These are phyloP conservation scores for Nephelium lappaceum DNA, from an alignment of 345 rosid species.

Conservation along the genomic window DNA sequence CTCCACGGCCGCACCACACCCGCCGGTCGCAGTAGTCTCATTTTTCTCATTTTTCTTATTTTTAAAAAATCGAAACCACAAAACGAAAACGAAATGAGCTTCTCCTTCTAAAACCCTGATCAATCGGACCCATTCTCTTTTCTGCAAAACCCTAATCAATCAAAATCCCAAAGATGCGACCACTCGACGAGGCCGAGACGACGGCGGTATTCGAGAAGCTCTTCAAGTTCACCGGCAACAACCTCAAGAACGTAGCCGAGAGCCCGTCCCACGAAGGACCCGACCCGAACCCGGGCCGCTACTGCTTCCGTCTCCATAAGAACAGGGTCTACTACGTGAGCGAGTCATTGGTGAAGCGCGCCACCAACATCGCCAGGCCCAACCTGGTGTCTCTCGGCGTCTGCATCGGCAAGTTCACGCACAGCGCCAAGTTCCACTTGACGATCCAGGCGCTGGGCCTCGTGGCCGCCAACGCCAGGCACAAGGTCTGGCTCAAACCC, in stretches of 20 bases:
- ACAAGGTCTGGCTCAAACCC: constrained; percentile 95
- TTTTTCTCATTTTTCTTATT: too few relatives aligned
- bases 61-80: not conserved
- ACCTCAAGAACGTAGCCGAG: constrained; percentile 87
- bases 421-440: constrained; percentile 73
- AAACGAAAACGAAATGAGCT: not conserved
- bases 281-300: constrained; percentile 65
- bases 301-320: constrained; percentile 91
- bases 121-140: not conserved
- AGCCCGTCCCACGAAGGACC: constrained; percentile 89
- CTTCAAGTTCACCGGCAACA: constrained; percentile 79
- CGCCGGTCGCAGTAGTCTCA: too few relatives aligned
- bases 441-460: constrained; percentile 63
- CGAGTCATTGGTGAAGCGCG: constrained; percentile 79
- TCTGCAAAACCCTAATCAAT: constrained; percentile 6
- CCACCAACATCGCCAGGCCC: constrained; percentile 69
- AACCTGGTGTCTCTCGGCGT: constrained; percentile 72
- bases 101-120: constrained; percentile 14
- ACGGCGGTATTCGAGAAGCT: constrained; percentile 85
- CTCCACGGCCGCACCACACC: too few relatives aligned
- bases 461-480: constrained; percentile 77
- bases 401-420: constrained; percentile 85
- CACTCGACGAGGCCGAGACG: constrained; percentile 88
- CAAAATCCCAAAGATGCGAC: constrained; percentile 49
- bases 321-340: constrained; percentile 79